Conservation (phyloP, 495 filamentous ascomycete genomes). For the Trypethelium eluteriae region DNA sequence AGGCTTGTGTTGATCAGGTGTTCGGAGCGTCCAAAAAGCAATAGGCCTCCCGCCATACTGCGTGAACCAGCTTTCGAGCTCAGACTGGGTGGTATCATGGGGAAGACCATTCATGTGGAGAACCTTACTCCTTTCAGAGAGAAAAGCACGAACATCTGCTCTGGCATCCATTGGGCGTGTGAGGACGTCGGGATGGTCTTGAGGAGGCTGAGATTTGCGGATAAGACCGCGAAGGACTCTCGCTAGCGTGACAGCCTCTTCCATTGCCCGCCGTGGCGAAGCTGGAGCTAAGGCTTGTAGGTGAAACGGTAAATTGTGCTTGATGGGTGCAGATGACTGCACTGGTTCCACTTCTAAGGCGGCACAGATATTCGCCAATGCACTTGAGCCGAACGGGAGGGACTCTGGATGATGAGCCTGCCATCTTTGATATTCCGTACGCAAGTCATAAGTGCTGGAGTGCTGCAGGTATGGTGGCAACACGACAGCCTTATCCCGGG, state of each 20-base stretch:
- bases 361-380: slow-evolving; percentile 92
- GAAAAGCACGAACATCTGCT: slow-evolving; percentile 92
- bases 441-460: slow-evolving; percentile 90
- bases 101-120: slow-evolving; percentile 94
- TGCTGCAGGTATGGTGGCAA: slow-evolving; percentile 95
- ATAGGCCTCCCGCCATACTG: slow-evolving; percentile 98
- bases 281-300: slow-evolving; percentile 92
- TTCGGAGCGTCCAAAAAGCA: slow-evolving; percentile 96
- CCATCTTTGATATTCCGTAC: slow-evolving; percentile 96
- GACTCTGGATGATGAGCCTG: slow-evolving; percentile 97
- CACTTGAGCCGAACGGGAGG: slow-evolving; percentile 88
- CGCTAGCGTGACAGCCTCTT: slow-evolving; percentile 90
- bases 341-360: slow-evolving; percentile 96
- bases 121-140: slow-evolving; percentile 92
- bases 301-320: slow-evolving; percentile 97
- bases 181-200: slow-evolving; percentile 88
- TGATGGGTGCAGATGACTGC: slow-evolving; percentile 92
- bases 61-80: slow-evolving; percentile 98
- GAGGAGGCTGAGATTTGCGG: slow-evolving; percentile 81
- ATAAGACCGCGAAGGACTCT: slow-evolving; percentile 86
- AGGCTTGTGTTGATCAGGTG: slow-evolving; percentile 96
- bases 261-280: slow-evolving; percentile 94
- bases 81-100: slow-evolving; percentile 96
- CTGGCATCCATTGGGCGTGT: slow-evolving; percentile 93
- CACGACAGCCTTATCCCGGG: slow-evolving; percentile 93